Conservation (phyloP, 495 filamentous ascomycete species). For the Xylaria nigripes region DNA sequence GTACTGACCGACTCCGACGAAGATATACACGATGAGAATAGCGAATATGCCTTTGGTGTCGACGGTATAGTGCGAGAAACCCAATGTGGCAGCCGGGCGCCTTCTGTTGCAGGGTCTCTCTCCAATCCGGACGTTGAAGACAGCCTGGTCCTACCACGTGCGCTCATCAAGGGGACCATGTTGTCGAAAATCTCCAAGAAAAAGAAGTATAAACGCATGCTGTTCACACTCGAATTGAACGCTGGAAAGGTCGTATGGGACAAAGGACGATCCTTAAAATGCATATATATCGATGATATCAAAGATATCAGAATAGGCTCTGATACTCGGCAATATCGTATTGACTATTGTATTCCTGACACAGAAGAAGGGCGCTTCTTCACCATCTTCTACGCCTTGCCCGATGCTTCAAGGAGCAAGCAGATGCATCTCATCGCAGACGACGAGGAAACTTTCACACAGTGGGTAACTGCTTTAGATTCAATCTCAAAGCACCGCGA, state of each 20-base stretch:
- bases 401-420: conserved; percentile 63
- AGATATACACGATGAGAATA: conserved; percentile 37
- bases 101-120: conserved; percentile 30
- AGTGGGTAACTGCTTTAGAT: conserved; percentile 78
- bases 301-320: conserved; percentile 75
- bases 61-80: conserved; percentile 26
- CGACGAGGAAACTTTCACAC: conserved; percentile 54
- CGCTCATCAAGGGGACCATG: conserved; percentile 64
- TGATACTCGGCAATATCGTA: conserved; percentile 82
- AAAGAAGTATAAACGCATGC: conserved; percentile 65
- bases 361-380: conserved; percentile 66
- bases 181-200: conserved; percentile 74
- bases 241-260: conserved; percentile 85
- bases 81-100: conserved; percentile 31
- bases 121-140: conserved; percentile 29
- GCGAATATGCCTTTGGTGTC: conserved; percentile 20
- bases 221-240: conserved; percentile 69
- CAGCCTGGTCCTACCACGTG: conserved; percentile 61
- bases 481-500: conserved; percentile 72
- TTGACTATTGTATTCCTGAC: conserved; percentile 64
- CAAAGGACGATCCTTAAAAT: conserved; percentile 64
- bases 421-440: conserved; percentile 74
- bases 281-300: conserved; percentile 90
- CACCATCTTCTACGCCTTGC: conserved; percentile 74
- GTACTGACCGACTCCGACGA: conserved; percentile 61